Evolutionary conservation across 805 yeast species (phyloP).

Genomic region (Torulaspora franciscae): DNA sequence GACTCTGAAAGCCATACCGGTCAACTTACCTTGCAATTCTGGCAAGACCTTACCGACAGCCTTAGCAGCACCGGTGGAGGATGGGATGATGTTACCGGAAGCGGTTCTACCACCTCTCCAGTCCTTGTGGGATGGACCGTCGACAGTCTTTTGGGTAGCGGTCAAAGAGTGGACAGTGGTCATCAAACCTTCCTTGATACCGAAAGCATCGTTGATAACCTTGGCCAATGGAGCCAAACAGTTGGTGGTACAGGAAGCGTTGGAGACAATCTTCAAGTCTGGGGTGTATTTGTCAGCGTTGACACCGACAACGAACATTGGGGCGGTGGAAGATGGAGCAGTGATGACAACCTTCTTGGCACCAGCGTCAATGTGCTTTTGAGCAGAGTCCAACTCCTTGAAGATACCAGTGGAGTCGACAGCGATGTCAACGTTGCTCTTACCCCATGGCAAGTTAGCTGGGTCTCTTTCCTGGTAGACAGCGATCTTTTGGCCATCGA

Average conservation of each 20-base stretch:
- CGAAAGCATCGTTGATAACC: constrained; percentile 59
- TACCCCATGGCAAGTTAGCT: constrained; percentile 63
- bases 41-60: constrained; percentile 73
- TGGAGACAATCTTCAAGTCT: constrained; percentile 56
- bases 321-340: constrained; percentile 67
- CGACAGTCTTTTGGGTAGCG: constrained; percentile 70
- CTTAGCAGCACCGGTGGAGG: constrained; percentile 74
- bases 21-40: constrained; percentile 64
- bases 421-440: constrained; percentile 55
- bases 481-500: constrained; percentile 48
- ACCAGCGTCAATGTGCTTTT: constrained; percentile 67
- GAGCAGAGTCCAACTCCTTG: constrained; percentile 60
- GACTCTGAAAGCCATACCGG: constrained; percentile 71
- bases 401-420: constrained; percentile 71
- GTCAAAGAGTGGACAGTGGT: constrained; percentile 70
- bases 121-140: constrained; percentile 74
- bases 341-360: constrained; percentile 70
- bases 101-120: constrained; percentile 82
- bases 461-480: constrained; percentile 67
- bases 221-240: constrained; percentile 72
- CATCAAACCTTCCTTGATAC: constrained; percentile 71
- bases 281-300: constrained; percentile 55
- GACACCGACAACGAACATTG: constrained; percentile 71
- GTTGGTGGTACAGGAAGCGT: constrained; percentile 72
- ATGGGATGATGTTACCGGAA: constrained; percentile 69